These are phyloP conservation scores for Mycena amicta DNA, from an alignment of 768 basidiomycete genomes.

Conservation along the genomic window DNA sequence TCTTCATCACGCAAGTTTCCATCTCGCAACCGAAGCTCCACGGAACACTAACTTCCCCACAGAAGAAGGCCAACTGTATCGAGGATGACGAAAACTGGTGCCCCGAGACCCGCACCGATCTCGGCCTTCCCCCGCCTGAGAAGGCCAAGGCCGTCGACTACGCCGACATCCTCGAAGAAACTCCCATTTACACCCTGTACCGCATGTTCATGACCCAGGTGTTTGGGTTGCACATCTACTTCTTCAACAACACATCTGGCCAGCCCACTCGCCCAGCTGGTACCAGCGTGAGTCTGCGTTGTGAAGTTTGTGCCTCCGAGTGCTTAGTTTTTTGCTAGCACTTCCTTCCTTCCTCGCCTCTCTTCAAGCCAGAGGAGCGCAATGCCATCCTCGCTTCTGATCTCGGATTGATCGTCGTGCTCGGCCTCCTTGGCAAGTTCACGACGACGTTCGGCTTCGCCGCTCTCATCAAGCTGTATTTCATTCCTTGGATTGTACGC, in stretches of 20 bases:
- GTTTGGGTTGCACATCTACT: slow-evolving; percentile 1
- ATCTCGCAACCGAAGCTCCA: slow-evolving; percentile 34
- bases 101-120: slow-evolving; percentile 23
- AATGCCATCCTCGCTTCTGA: slow-evolving; percentile 26
- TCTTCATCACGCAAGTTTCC: slow-evolving; percentile 43
- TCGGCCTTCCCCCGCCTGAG: slow-evolving; percentile 45
- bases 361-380: slow-evolving; percentile 29
- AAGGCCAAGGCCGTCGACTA: slow-evolving; percentile 47
- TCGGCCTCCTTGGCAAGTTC: slow-evolving; percentile 12
- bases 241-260: slow-evolving; percentile 50
- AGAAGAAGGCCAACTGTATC: slow-evolving; percentile 75
- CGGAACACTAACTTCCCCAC: slow-evolving; percentile 43
- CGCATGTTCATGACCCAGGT: slow-evolving; percentile 23
- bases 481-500: slow-evolving; percentile 27
- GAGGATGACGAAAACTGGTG: slow-evolving; percentile 31
- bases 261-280: slow-evolving; percentile 43
- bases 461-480: slow-evolving; percentile 26
- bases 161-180: slow-evolving; percentile 50
- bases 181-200: slow-evolving; percentile 52
- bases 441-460: slow-evolving; percentile 18
- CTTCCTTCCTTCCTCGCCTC: slow-evolving; percentile 25
- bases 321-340: slow-evolving; percentile 18
- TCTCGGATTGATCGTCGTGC: slow-evolving; percentile 27
- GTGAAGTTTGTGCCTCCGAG: background rate
- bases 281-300: slow-evolving; percentile 40